Conservation (phyloP, 2,329 filamentous ascomycete genomes). For the Endoconidiophora laricicola region DNA sequence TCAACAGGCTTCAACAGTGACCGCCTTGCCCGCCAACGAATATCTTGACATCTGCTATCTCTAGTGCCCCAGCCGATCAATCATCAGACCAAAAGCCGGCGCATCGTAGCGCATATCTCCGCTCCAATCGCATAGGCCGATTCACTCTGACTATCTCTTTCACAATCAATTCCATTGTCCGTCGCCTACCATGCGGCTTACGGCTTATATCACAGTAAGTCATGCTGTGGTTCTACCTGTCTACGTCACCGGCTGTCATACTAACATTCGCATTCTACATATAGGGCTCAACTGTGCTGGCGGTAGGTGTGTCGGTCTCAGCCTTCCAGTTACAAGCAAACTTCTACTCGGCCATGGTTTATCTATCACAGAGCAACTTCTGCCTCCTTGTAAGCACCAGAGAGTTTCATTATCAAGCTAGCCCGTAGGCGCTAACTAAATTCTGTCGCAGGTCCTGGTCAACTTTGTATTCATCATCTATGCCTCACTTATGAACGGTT, state of each 20-base stretch:
- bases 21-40: too few relatives aligned
- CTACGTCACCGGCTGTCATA: neutral
- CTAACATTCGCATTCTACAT: neutral
- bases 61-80: too few relatives aligned
- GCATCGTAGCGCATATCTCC: too few relatives aligned
- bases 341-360: conserved; percentile 96
- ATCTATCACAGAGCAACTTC: conserved; percentile 89
- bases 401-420: too few relatives aligned
- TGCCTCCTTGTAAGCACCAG: conserved; percentile 59
- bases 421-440: neutral
- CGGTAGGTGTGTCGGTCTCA: conserved; percentile 67
- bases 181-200: conserved; percentile 34
- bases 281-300: conserved; percentile 67
- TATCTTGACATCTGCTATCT: too few relatives aligned
- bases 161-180: too few relatives aligned
- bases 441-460: conserved; percentile 54
- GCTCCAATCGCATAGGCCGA: too few relatives aligned
- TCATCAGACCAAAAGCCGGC: too few relatives aligned
- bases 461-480: conserved; percentile 77
- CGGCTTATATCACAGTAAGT: conserved; percentile 45
- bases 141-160: too few relatives aligned
- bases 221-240: neutral
- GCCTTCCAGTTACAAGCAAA: conserved; percentile 91
- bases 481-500: conserved; percentile 63
- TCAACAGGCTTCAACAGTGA: too few relatives aligned